Base-by-base conservation (phyloP, 73 alveolate species). In the Durusdinium trenchii region DNA sequence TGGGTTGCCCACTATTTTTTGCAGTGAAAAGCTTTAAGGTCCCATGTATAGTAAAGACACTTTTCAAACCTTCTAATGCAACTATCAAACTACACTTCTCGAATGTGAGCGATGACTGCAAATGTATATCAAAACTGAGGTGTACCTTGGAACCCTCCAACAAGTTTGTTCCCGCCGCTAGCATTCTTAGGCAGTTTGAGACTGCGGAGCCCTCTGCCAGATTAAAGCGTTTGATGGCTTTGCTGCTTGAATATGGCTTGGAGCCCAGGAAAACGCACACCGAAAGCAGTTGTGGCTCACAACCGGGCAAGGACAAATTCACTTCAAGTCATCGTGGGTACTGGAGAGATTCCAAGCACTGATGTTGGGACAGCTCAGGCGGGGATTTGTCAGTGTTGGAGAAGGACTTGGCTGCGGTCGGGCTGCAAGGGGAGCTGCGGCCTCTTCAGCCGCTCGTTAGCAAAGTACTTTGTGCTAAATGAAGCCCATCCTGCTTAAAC, bases 191-290 rank as follows among this genome's bases (percentile, higher is more conserved):
- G n/a, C n/a, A n/a, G n/a, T n/a, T n/a, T n/a, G n/a, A n/a, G n/a
- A n/a, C n/a, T n/a, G n/a, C n/a, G n/a, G n/a, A n/a, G n/a, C n/a
- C n/a, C n/a, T n/a, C n/a, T n/a, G n/a, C n/a, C n/a, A 78, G 95
- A 14, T 38, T 57, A 28, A 40, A 86, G 81, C 95, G 95, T 52
- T 42, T 86, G 76, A 67, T 67, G 54, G 43, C 95, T 6, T 30
- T 86, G 95, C 71, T 86, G 61, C 40, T 86, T 78, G 95, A 86
- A 57, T 86, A 86, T 67, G 95, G 95, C 38, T 32, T 35, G 60
- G 43, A n/a, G 12, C 35, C 10, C 75, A 35, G 83, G 18, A 14
- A 23, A n/a, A 46, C 40, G 83, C 48, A n/a, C n/a, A n/a, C n/a
- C n/a, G n/a, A n/a, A n/a, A n/a, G n/a, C n/a, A n/a, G n/a, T n/a